Percentiles rank a stretch among this genome's conserved stretches.
These are phyloP conservation scores for Lignosus rhinocerotis DNA, from an alignment of 1,284 basidiomycete genomes.

Conservation along the genomic window DNA sequence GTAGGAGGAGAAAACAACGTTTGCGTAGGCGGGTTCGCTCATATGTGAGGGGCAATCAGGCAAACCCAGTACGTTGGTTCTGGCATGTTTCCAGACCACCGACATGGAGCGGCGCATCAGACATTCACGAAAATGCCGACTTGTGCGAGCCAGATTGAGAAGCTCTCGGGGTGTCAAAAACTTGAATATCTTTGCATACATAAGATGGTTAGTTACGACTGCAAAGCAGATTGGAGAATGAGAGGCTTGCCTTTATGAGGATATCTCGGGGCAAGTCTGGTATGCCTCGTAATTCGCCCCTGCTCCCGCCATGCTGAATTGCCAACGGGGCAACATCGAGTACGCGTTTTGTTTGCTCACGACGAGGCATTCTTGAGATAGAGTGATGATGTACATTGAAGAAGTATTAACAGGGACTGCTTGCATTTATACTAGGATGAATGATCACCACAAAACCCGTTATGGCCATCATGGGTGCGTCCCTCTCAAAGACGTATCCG, in stretches of 20 bases:
- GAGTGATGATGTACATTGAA: too few species aligned
- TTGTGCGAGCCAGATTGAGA: slow-evolving; percentile 22
- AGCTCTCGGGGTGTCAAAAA: slow-evolving; percentile 21
- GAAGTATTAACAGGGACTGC: too few species aligned
- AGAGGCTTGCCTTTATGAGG: slow-evolving; percentile 20
- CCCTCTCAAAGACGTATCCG: too few species aligned
- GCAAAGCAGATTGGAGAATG: neutral
- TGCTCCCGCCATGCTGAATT: neutral
- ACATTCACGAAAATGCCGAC: slow-evolving; percentile 17
- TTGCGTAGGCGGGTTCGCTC: slow-evolving; percentile 24
- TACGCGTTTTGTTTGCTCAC: too few species aligned
- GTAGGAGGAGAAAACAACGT: slow-evolving; percentile 27
- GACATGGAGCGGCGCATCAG: slow-evolving; percentile 19
- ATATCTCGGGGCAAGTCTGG: slow-evolving; percentile 31
- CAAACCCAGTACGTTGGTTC: slow-evolving; percentile 14
- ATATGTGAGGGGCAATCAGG: slow-evolving; percentile 23
- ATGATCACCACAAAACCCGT: too few species aligned
- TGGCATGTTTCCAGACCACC: slow-evolving; percentile 17
- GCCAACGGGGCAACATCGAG: too few species aligned
- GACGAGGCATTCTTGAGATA: too few species aligned
- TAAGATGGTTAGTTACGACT: neutral
- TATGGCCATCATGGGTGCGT: too few species aligned
- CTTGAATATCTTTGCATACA: slow-evolving; percentile 16
- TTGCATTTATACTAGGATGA: too few species aligned
- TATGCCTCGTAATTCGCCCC: slow-evolving; percentile 6